Percentiles rank a stretch among this genome's conserved stretches.
These are phyloP conservation scores for Pseudoturritis turrita DNA, from an alignment of 345 rosid genomes.

Conservation along the genomic window DNA sequence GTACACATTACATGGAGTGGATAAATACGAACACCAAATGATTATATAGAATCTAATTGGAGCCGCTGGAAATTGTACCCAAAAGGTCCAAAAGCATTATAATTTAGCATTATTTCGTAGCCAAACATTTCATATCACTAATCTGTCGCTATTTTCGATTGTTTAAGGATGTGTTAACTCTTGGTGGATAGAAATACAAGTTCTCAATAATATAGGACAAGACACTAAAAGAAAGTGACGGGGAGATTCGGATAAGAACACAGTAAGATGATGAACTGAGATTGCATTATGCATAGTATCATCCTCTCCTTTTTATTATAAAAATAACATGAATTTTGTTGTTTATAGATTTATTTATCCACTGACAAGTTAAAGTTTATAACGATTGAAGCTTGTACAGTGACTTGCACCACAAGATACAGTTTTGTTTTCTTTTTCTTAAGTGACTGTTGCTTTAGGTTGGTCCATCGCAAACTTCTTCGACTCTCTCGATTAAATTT, in stretches of 20 bases:
- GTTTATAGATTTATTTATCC: slow-evolving; percentile 6
- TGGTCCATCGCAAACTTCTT: slow-evolving; percentile 22
- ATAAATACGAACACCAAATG: neutral
- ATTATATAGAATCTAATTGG: neutral
- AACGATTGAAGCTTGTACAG: slow-evolving; percentile 35
- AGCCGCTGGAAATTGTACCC: neutral
- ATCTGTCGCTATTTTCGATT: slow-evolving; percentile 35
- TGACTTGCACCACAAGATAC: slow-evolving; percentile 31
- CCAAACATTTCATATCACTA: slow-evolving; percentile 28
- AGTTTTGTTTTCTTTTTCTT: neutral
- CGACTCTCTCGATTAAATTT: slow-evolving; percentile 2
- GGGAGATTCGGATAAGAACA: slow-evolving; percentile 22
- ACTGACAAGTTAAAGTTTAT: slow-evolving; percentile 22
- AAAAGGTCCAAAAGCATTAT: slow-evolving; percentile 7
- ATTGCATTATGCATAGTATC: slow-evolving; percentile 28
- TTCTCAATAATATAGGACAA: neutral
- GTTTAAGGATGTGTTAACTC: slow-evolving; percentile 31
- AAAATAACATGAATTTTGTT: neutral
- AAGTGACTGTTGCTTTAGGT: slow-evolving; percentile 19
- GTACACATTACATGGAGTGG: neutral
- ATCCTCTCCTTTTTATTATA: slow-evolving; percentile 4
- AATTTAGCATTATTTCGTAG: neutral
- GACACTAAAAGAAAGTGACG: slow-evolving; percentile 20
- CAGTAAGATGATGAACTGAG: slow-evolving; percentile 23
- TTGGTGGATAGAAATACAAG: slow-evolving; percentile 6